Evolutionary conservation across 2,329 filamentous ascomycete genomes (phyloP).

Genomic region (Sarocladium oryzae): DNA sequence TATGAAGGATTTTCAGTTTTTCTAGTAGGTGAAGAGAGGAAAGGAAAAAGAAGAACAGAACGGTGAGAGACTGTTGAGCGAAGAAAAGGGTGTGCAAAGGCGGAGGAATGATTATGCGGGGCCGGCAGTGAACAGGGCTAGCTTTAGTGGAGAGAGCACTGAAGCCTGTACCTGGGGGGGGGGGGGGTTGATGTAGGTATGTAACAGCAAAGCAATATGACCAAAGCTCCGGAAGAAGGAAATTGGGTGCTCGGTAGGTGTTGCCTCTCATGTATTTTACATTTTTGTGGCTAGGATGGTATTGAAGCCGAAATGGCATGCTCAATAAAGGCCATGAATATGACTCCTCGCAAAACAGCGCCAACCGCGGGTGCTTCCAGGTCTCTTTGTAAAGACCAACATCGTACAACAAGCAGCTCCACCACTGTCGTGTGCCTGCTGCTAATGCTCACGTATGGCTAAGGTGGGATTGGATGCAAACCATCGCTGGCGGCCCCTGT

Average conservation of each 20-base stretch:
- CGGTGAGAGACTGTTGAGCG: conserved; percentile 8
- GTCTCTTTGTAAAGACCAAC: neutral
- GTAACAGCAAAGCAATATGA: too few species aligned
- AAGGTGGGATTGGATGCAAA: conserved; percentile 5
- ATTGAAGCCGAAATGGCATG: too few species aligned
- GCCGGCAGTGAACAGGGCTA: conserved; percentile 5
- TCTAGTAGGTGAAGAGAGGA: conserved; percentile 35
- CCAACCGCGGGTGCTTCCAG: neutral
- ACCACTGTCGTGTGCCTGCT: conserved; percentile 8
- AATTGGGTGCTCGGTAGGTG: too few species aligned
- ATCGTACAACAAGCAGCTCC: neutral
- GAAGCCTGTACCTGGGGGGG: too few species aligned
- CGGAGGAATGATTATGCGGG: conserved; percentile 9
- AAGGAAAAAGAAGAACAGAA: conserved; percentile 20
- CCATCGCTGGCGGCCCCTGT: conserved; percentile 3
- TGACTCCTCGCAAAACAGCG: neutral
- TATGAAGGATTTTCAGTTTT: conserved; percentile 49
- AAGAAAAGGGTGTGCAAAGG: conserved; percentile 6
- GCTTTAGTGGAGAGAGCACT: neutral
- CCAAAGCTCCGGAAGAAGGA: neutral
- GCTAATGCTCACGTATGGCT: conserved; percentile 1
- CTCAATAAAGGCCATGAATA: too few species aligned
- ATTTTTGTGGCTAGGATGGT: too few species aligned
- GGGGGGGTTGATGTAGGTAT: too few species aligned
- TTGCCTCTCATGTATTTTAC: too few species aligned